phyloP scores from a whole-genome alignment of 768 basidiomycete species.

The Hygrophorus pudorinus region DNA sequence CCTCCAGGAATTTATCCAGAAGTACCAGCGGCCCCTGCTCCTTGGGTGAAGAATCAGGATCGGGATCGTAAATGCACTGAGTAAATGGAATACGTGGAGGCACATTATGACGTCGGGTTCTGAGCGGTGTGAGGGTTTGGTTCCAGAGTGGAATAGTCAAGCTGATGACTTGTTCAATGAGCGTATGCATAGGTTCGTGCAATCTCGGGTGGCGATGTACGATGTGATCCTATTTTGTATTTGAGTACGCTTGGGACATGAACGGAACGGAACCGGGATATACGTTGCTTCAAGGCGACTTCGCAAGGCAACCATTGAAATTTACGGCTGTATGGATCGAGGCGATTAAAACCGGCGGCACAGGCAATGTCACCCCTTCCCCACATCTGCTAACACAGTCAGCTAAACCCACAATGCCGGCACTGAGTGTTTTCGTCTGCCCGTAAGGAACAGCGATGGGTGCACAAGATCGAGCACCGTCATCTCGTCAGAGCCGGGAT shows the following conservation, averaged over 20 bases:
- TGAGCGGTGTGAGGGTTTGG: constrained; percentile 14
- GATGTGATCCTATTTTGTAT: constrained; percentile 14
- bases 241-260: background rate
- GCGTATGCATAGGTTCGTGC: constrained; percentile 14
- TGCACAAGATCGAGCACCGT: constrained; percentile 37
- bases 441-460: constrained; percentile 33
- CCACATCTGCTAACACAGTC: constrained; percentile 18
- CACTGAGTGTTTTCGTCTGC: constrained; percentile 14
- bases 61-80: constrained; percentile 3
- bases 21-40: constrained; percentile 4
- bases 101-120: background rate
- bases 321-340: constrained; percentile 1
- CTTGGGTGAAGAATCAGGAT: constrained; percentile 2
- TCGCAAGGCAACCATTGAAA: constrained; percentile 18
- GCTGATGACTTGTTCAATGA: constrained; percentile 18
- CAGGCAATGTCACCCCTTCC: constrained; percentile 10
- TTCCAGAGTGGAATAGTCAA: constrained; percentile 23
- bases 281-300: constrained; percentile 11
- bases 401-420: constrained; percentile 12
- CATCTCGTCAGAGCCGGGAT: constrained; percentile 31
- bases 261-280: background rate
- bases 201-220: constrained; percentile 28
- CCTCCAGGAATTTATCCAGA: background rate
- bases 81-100: constrained; percentile 6
- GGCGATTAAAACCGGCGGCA: too few relatives aligned